phyloP scores from a whole-genome alignment of 2,329 filamentous ascomycete species.

The Xylaria polymorpha region DNA sequence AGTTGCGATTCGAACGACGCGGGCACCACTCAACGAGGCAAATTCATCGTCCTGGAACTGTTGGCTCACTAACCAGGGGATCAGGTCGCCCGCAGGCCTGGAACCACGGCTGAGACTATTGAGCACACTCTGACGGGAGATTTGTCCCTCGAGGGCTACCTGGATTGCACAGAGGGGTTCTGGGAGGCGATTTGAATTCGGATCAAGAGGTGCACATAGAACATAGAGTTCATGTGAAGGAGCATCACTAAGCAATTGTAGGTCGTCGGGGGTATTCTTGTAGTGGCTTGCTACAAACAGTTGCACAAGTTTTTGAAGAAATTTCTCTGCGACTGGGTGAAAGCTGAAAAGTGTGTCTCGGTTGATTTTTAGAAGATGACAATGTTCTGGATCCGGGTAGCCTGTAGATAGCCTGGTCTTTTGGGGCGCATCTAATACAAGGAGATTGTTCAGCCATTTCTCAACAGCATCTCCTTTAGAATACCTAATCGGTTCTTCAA shows the following conservation, averaged over 20 bases:
- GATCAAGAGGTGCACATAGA: conserved; percentile 81
- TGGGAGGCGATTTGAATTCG: conserved; percentile 81
- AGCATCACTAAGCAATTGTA: conserved; percentile 98
- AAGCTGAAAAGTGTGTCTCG: conserved; percentile 98
- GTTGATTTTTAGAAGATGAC: conserved; percentile 93
- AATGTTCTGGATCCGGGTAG: conserved; percentile 89
- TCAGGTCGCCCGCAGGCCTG: conserved; percentile 89
- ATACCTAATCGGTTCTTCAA: conserved; percentile 95
- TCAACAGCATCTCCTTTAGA: conserved; percentile 90
- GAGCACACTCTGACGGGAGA: conserved; percentile 91
- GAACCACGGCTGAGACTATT: conserved; percentile 90
- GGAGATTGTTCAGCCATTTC: conserved; percentile 93
- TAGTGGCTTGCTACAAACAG: conserved; percentile 96
- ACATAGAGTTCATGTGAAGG: conserved; percentile 97
- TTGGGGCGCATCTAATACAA: conserved; percentile 94
- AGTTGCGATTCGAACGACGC: conserved; percentile 93
- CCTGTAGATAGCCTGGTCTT: conserved; percentile 79
- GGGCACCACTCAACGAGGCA: conserved; percentile 89
- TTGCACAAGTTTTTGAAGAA: conserved; percentile 97
- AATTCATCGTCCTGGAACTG: conserved; percentile 99
- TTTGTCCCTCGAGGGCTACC: conserved; percentile 92
- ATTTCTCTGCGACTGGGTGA: conserved; percentile 95
- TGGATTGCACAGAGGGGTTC: conserved; percentile 96
- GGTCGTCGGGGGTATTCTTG: conserved; percentile 96
- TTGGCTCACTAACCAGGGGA: conserved; percentile 96